These are phyloP conservation scores for Mycena leptocephala DNA, from an alignment of 768 basidiomycete species.

Conservation along the genomic window DNA sequence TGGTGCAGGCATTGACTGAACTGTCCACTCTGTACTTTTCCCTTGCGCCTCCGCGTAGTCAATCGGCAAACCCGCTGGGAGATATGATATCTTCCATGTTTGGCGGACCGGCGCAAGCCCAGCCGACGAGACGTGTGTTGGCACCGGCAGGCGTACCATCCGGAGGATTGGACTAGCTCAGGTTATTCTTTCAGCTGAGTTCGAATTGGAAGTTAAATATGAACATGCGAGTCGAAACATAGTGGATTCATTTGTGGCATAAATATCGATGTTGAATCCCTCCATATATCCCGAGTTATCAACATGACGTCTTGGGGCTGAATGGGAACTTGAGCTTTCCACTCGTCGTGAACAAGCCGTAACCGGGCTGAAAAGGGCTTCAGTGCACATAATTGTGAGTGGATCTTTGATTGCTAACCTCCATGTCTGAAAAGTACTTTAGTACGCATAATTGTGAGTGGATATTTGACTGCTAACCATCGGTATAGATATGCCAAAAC, in stretches of 20 bases:
- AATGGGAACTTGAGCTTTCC: slow-evolving; percentile 76
- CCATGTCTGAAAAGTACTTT: slow-evolving; percentile 37
- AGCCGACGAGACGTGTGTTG: slow-evolving; percentile 60
- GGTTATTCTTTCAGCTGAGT: background rate
- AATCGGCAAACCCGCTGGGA: slow-evolving; percentile 86
- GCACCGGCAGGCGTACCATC: slow-evolving; percentile 57
- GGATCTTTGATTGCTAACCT: slow-evolving; percentile 54
- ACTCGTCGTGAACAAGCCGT: slow-evolving; percentile 72
- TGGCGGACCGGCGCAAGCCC: slow-evolving; percentile 72
- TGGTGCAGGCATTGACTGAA: slow-evolving; percentile 73
- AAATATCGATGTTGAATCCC: background rate
- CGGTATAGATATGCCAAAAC: slow-evolving; percentile 89
- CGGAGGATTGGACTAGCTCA: slow-evolving; percentile 62
- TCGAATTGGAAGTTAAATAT: background rate
- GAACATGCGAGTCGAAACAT: background rate
- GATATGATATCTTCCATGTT: slow-evolving; percentile 93
- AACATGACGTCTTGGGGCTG: slow-evolving; percentile 76
- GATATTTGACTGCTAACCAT: slow-evolving; percentile 57
- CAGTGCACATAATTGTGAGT: background rate
- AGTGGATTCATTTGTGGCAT: background rate
- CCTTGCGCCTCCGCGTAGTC: slow-evolving; percentile 82
- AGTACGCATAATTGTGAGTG: background rate
- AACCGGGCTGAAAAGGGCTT: slow-evolving; percentile 62
- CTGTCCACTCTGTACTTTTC: slow-evolving; percentile 88
- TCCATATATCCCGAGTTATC: slow-evolving; percentile 22